Evolutionary conservation across 495 filamentous ascomycete species (phyloP).

Genomic region (Daldinia loculata): DNA sequence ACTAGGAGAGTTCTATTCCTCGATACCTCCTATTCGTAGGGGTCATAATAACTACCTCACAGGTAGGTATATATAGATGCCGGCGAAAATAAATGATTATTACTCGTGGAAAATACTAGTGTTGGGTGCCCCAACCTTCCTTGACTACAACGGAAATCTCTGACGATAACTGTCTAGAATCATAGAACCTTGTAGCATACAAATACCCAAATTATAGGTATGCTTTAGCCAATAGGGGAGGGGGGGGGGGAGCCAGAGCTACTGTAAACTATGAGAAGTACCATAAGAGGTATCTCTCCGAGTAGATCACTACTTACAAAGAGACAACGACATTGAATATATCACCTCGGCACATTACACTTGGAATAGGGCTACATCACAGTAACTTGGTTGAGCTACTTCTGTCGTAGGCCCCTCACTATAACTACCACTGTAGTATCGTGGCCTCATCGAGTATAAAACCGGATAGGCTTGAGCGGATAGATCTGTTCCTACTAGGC

Average conservation of each 20-base stretch:
- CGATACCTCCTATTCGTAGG: neutral
- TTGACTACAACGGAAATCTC: neutral
- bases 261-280: neutral
- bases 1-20: neutral
- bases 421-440: neutral
- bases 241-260: neutral
- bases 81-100: neutral
- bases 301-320: neutral
- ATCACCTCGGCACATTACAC: neutral
- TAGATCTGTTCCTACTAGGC: neutral
- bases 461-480: neutral
- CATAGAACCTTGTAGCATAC: neutral
- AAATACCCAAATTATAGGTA: neutral
- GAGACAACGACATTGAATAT: neutral
- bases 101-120: neutral
- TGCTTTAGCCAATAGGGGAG: neutral
- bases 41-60: neutral
- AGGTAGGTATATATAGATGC: neutral
- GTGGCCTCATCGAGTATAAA: neutral
- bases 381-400: neutral
- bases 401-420: neutral
- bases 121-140: neutral
- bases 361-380: neutral
- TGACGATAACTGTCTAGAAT: neutral
- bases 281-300: neutral